phyloP scores from a whole-genome alignment of 1,284 basidiomycete species.

The Flammula alnicola region DNA sequence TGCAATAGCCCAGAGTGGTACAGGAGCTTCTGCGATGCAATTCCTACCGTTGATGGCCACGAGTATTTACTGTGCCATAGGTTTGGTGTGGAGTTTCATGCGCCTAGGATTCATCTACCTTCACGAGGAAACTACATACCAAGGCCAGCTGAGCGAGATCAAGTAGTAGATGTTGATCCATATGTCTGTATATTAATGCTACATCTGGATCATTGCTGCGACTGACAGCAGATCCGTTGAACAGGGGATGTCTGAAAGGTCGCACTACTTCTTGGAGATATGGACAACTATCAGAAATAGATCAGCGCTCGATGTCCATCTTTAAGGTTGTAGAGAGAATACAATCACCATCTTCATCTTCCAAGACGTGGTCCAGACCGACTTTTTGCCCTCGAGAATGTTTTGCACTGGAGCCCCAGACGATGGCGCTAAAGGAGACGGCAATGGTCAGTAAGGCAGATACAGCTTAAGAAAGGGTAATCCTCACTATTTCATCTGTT shows the following conservation, averaged over 20 bases:
- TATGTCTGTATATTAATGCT: slow-evolving; percentile 24
- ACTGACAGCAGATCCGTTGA: slow-evolving; percentile 9
- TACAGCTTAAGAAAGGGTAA: background rate
- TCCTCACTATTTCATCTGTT: slow-evolving; percentile 89
- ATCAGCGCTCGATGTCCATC: slow-evolving; percentile 4
- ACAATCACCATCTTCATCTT: slow-evolving; percentile 84
- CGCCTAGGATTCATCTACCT: slow-evolving; percentile 51
- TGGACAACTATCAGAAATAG: slow-evolving; percentile 63
- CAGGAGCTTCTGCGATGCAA: slow-evolving; percentile 53
- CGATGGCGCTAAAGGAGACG: slow-evolving; percentile 66
- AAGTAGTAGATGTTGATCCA: slow-evolving; percentile 36
- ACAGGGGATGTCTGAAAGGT: background rate
- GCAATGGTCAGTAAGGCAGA: slow-evolving; percentile 7
- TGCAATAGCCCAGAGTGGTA: slow-evolving; percentile 10
- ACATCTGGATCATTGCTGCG: slow-evolving; percentile 15
- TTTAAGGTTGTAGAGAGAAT: slow-evolving; percentile 3
- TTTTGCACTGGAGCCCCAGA: slow-evolving; percentile 95
- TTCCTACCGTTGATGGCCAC: slow-evolving; percentile 92
- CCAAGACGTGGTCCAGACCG: slow-evolving; percentile 86
- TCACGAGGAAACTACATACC: slow-evolving; percentile 51
- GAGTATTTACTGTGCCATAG: slow-evolving; percentile 91
- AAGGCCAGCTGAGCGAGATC: slow-evolving; percentile 50
- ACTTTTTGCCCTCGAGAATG: slow-evolving; percentile 97
- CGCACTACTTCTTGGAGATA: slow-evolving; percentile 76
- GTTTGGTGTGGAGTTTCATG: slow-evolving; percentile 81